Conservation (phyloP, 371 early-diverging fungal genomes). For the Mortierella sp. region DNA sequence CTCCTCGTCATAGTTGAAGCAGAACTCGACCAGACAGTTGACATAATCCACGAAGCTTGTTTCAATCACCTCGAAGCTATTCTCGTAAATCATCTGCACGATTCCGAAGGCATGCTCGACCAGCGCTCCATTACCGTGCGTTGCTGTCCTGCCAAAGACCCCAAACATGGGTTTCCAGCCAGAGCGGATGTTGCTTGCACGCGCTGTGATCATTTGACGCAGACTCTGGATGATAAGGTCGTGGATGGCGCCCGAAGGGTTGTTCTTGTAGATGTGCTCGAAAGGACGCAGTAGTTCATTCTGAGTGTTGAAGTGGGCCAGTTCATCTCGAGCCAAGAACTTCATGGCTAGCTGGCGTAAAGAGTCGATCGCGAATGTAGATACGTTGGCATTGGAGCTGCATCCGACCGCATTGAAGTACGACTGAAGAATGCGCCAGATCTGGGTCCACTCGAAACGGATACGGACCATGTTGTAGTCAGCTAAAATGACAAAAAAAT, state of each 20-base stretch:
- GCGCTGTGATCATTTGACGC: constrained; percentile 59
- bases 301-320: constrained; percentile 77
- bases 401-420: constrained; percentile 75
- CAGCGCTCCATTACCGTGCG: constrained; percentile 60
- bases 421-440: constrained; percentile 75
- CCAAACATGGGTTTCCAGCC: constrained; percentile 84
- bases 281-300: constrained; percentile 77
- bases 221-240: constrained; percentile 70
- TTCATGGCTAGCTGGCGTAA: constrained; percentile 78
- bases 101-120: constrained; percentile 64
- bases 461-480: constrained; percentile 70
- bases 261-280: constrained; percentile 76
- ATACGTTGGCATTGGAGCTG: constrained; percentile 64
- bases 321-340: constrained; percentile 79
- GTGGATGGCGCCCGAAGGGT: constrained; percentile 59
- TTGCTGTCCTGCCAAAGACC: constrained; percentile 64
- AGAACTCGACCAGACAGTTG: constrained; percentile 73
- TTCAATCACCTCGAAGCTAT: constrained; percentile 66
- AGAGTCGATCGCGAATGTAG: constrained; percentile 78
- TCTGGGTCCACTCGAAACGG: constrained; percentile 80
- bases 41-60: constrained; percentile 73
- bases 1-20: constrained; percentile 70
- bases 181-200: constrained; percentile 62
- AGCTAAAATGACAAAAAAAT: constrained; percentile 25
- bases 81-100: constrained; percentile 68